These are phyloP conservation scores for Euphorbia lathyris DNA, from an alignment of 345 rosid genomes.

Conservation along the genomic window DNA sequence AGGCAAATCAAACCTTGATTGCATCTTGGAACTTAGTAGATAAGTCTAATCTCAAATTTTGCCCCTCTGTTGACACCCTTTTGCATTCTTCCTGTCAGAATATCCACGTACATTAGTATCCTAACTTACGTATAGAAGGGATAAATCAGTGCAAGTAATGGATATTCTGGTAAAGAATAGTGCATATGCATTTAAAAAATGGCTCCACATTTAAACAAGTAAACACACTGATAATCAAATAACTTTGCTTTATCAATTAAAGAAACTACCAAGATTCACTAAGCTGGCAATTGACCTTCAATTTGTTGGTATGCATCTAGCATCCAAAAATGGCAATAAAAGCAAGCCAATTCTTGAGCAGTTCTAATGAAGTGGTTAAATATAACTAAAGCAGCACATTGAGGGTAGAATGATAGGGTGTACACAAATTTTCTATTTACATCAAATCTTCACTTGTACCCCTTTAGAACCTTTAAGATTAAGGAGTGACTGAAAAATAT, in stretches of 20 bases:
- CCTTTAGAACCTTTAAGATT: background rate
- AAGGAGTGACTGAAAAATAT: background rate
- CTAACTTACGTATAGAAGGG: background rate
- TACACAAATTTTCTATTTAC: background rate
- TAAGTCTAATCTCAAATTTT: slow-evolving; percentile 74
- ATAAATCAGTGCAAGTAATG: background rate
- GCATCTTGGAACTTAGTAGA: slow-evolving; percentile 93
- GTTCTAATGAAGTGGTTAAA: background rate
- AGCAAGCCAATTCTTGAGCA: background rate
- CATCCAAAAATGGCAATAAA: slow-evolving; percentile 1
- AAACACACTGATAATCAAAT: background rate
- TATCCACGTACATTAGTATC: slow-evolving; percentile 19
- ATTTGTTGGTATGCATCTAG: background rate
- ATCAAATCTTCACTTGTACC: background rate
- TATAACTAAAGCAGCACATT: background rate
- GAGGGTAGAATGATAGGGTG: background rate
- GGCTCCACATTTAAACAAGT: background rate
- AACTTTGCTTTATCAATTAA: background rate
- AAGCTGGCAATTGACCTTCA: background rate
- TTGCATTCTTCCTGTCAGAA: slow-evolving; percentile 87
- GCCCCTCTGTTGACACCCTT: slow-evolving; percentile 82
- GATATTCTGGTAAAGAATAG: background rate
- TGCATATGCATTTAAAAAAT: background rate
- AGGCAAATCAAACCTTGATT: slow-evolving; percentile 54
- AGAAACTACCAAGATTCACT: background rate